phyloP scores from a whole-genome alignment of 1,284 basidiomycete species.

The Chalciporus piperatoides region DNA sequence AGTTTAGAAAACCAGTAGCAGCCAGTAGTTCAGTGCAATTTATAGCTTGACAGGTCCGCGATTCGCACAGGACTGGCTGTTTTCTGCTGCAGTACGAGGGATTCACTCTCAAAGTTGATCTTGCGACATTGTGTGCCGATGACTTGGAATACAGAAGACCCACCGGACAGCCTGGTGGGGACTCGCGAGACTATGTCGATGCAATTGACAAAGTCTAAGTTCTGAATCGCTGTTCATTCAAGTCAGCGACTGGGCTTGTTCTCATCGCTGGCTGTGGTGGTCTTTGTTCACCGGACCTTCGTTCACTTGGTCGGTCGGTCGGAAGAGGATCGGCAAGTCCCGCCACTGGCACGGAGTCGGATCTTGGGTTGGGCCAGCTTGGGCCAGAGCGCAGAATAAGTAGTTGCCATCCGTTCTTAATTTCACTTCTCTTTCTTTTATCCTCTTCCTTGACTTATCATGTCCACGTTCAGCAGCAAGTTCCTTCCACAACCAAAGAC shows the following conservation, averaged over 20 bases:
- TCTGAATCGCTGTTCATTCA: no score
- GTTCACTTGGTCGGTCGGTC: background rate
- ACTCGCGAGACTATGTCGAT: no score
- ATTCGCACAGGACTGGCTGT: no score
- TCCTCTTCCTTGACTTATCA: slow-evolving; percentile 8
- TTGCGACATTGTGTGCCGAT: no score
- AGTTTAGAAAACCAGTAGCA: background rate
- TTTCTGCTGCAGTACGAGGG: no score
- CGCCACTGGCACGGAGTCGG: slow-evolving; percentile 3
- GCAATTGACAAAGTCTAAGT: no score
- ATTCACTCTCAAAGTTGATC: no score
- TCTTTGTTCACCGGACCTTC: background rate
- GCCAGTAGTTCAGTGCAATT: background rate
- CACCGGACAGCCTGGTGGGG: no score
- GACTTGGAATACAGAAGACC: no score
- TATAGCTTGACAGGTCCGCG: background rate
- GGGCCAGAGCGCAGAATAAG: background rate
- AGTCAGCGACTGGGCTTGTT: no score
- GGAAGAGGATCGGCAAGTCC: slow-evolving; percentile 8
- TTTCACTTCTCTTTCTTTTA: background rate
- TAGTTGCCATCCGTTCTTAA: background rate
- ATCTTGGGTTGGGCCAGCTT: background rate
- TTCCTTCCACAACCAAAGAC: slow-evolving; percentile 70
- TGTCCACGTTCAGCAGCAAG: slow-evolving; percentile 31
- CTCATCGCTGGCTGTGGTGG: no score